phyloP scores from a whole-genome alignment of 768 basidiomycete genomes.

The Podaxis carcinomalis region DNA sequence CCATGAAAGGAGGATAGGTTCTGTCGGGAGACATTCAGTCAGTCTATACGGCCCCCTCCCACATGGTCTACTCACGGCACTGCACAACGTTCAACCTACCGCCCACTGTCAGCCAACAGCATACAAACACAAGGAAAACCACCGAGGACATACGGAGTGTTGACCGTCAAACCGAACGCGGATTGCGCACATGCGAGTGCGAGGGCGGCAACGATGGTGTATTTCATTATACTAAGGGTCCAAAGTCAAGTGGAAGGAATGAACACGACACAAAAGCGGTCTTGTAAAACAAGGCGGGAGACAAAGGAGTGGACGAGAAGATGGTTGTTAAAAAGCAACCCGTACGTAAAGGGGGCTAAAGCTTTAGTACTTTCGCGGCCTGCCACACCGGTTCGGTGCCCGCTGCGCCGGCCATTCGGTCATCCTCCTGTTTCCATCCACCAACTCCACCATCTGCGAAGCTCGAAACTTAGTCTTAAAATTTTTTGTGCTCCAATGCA shows the following conservation, averaged over 20 bases:
- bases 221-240: constrained; percentile 30
- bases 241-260: constrained; percentile 10
- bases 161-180: constrained; percentile 46
- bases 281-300: background rate
- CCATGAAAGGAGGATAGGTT: constrained; percentile 58
- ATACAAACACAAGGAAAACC: background rate
- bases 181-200: constrained; percentile 31
- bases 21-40: constrained; percentile 27
- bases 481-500: background rate
- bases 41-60: background rate
- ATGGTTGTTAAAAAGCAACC: constrained; percentile 13
- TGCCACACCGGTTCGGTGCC: constrained; percentile 28
- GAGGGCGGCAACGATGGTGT: constrained; percentile 28
- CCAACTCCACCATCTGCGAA: background rate
- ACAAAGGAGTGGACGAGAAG: constrained; percentile 12
- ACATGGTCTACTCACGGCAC: constrained; percentile 27
- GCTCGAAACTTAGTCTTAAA: background rate
- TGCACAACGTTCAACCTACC: constrained; percentile 27
- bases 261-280: constrained; percentile 10
- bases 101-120: background rate
- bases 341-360: constrained; percentile 7
- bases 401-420: constrained; percentile 14
- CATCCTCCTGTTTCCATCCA: background rate
- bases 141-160: constrained; percentile 58
- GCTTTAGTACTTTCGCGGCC: constrained; percentile 18